phyloP scores from a whole-genome alignment of 75 land plant genomes.

The Pinus tabuliformis region DNA sequence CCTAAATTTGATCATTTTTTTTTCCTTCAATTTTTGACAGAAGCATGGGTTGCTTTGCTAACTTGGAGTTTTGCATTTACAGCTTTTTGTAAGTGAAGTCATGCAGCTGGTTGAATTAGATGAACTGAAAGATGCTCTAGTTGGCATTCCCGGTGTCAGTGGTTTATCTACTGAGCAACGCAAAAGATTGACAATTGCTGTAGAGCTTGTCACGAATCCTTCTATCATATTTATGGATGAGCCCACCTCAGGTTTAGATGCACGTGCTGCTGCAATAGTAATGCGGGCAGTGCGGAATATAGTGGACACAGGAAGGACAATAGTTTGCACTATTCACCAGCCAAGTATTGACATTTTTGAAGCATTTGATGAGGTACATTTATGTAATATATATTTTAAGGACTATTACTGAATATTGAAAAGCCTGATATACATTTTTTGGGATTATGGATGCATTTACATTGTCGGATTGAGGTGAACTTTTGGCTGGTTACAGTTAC shows the following conservation, averaged over 20 bases:
- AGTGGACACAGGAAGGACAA: conserved; percentile 36
- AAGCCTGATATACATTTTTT: neutral
- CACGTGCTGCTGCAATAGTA: conserved; percentile 28
- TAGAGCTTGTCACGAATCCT: conserved; percentile 36
- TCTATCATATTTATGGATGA: conserved; percentile 44
- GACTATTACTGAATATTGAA: neutral
- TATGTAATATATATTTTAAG: neutral
- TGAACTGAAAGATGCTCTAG: neutral
- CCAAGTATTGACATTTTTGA: conserved; percentile 40
- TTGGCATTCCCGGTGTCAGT: conserved; percentile 4
- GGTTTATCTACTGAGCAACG: conserved; percentile 25
- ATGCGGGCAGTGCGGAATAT: conserved; percentile 30
- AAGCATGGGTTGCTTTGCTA: too few relatives aligned
- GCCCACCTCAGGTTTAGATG: conserved; percentile 35
- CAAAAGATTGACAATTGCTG: conserved; percentile 34
- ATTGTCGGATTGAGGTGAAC: neutral
- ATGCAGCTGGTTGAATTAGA: neutral
- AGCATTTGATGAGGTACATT: conserved; percentile 38
- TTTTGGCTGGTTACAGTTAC: conserved; percentile 35
- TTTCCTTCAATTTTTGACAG: too few relatives aligned
- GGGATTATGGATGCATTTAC: neutral
- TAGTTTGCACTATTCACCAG: conserved; percentile 32
- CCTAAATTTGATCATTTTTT: neutral
- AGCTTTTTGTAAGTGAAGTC: too few relatives aligned
- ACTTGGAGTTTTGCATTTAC: too few relatives aligned